phyloP scores from a whole-genome alignment of 176 grass and related monocot genomes.

The Hordeum marinum region DNA sequence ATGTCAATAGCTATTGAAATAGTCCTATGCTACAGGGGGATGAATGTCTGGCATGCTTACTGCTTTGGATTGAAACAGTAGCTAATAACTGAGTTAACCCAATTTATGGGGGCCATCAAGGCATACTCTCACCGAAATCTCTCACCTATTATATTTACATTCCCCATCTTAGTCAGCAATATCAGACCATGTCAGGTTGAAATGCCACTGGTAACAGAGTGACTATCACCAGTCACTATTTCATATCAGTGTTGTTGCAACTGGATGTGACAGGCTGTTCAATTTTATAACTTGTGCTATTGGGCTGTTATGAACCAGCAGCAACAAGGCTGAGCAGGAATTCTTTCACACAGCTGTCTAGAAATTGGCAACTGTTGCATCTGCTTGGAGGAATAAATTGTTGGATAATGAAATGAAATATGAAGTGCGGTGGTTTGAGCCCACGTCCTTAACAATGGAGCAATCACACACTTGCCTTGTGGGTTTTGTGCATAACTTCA shows the following conservation, averaged over 20 bases:
- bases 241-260: neutral
- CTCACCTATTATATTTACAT: neutral
- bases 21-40: neutral
- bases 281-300: neutral
- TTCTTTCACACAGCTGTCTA: constrained; percentile 2
- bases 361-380: neutral
- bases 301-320: neutral
- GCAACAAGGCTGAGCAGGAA: neutral
- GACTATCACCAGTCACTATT: neutral
- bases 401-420: neutral
- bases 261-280: neutral
- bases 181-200: neutral
- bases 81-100: constrained; percentile 16
- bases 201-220: neutral
- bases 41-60: neutral
- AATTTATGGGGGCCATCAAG: constrained; percentile 6
- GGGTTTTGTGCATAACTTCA: neutral
- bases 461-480: neutral
- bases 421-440: neutral
- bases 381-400: neutral
- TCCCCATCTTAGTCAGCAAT: neutral
- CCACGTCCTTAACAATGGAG: neutral
- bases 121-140: neutral
- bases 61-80: constrained; percentile 17
- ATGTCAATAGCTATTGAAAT: neutral